Conservation (phyloP, 805 yeast species). For the Grigorovia transvaalensis region DNA sequence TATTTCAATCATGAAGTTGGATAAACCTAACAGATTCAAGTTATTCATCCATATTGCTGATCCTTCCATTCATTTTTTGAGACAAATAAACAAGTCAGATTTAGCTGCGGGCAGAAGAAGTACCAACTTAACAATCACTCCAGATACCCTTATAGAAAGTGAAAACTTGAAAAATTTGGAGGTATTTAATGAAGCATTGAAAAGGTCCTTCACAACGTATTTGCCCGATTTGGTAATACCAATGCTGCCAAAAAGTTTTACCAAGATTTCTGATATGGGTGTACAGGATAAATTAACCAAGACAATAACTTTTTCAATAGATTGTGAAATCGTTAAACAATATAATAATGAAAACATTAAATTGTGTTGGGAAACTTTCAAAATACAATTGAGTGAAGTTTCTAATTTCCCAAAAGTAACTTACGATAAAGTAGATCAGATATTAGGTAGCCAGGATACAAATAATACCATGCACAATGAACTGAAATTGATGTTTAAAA, state of each 20-base stretch:
- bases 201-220: slow-evolving; percentile 56
- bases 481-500: slow-evolving; percentile 27
- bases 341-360: slow-evolving; percentile 14
- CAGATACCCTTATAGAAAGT: slow-evolving; percentile 16
- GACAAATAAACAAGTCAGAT: not conserved
- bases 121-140: slow-evolving; percentile 44
- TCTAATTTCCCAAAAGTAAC: slow-evolving; percentile 44
- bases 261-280: slow-evolving; percentile 44
- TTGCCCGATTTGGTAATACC: slow-evolving; percentile 55
- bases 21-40: slow-evolving; percentile 27
- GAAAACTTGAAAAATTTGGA: not conserved
- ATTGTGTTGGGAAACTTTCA: slow-evolving; percentile 16
- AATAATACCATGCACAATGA: slow-evolving; percentile 21
- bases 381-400: slow-evolving; percentile 34
- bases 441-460: slow-evolving; percentile 28
- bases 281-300: slow-evolving; percentile 33
- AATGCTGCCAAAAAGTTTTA: slow-evolving; percentile 57
- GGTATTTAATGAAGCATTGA: not conserved
- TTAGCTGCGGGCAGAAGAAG: slow-evolving; percentile 14
- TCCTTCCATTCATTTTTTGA: slow-evolving; percentile 33
- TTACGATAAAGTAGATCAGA: slow-evolving; percentile 50
- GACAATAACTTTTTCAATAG: slow-evolving; percentile 37
- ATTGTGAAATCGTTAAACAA: slow-evolving; percentile 19
- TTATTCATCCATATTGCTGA: slow-evolving; percentile 77
- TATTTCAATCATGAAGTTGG: slow-evolving; percentile 42